phyloP scores from a whole-genome alignment of 1,284 basidiomycete species.

The Boletus semigastroideus region DNA sequence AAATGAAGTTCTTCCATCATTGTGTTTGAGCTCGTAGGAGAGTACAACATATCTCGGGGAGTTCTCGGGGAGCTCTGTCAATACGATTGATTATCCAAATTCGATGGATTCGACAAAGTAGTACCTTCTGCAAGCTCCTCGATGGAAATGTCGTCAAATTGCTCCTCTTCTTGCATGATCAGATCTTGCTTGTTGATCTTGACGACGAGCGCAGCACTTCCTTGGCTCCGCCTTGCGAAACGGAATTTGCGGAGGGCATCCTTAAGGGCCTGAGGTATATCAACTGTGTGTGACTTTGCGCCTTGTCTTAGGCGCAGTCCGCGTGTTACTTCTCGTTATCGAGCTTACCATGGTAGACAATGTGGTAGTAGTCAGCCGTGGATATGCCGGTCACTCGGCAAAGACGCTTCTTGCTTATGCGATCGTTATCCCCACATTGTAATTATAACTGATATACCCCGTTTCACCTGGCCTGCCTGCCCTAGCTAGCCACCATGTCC shows the following conservation, averaged over 20 bases:
- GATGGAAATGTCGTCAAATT: conserved; percentile 71
- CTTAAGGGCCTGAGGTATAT: conserved; percentile 77
- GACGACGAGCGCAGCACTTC: conserved; percentile 77
- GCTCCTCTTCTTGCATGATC: conserved; percentile 79
- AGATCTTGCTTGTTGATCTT: conserved; percentile 85
- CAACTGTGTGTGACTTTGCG: conserved; percentile 73
- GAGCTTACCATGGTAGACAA: conserved; percentile 29
- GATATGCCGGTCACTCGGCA: not conserved
- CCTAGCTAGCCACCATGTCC: conserved; percentile 12
- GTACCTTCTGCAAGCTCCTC: conserved; percentile 85
- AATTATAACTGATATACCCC: too few species aligned
- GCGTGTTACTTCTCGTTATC: not conserved
- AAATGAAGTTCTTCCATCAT: conserved; percentile 83
- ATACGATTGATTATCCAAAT: conserved; percentile 5
- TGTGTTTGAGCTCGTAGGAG: conserved; percentile 80
- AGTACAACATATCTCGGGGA: conserved; percentile 85
- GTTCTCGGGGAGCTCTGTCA: conserved; percentile 84
- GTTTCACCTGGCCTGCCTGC: not conserved
- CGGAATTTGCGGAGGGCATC: conserved; percentile 81
- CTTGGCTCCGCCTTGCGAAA: conserved; percentile 66
- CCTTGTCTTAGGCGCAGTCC: not conserved
- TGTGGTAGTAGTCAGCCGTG: too few species aligned
- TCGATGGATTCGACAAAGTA: conserved; percentile 1
- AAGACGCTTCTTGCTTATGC: not conserved
- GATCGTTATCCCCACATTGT: not conserved